Evolutionary conservation across 2,329 filamentous ascomycete species (phyloP).

Genomic region (Cladosporium sp.): DNA sequence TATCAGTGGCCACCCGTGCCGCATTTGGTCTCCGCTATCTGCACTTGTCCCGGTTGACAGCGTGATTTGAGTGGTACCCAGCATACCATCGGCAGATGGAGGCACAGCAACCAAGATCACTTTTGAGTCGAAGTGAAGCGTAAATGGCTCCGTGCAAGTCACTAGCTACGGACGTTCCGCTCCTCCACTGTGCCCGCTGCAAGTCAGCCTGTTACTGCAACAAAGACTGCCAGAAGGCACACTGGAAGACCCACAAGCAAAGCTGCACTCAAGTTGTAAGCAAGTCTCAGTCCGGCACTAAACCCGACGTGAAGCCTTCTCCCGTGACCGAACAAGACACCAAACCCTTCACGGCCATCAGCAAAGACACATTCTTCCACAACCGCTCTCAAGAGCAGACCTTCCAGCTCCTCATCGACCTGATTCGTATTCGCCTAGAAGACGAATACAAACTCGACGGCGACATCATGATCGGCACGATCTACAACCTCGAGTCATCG

Average conservation of each 20-base stretch:
- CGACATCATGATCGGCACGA: constrained; percentile 20
- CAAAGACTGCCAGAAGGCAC: constrained; percentile 36
- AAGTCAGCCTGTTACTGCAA: constrained; percentile 35
- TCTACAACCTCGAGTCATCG: constrained; percentile 17
- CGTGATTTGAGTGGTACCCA: not conserved
- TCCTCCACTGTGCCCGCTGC: constrained; percentile 36
- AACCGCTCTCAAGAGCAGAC: constrained; percentile 23
- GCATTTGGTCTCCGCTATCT: not conserved
- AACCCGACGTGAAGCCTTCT: not conserved
- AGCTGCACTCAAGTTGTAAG: not conserved
- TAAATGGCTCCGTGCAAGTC: not conserved
- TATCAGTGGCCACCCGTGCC: not conserved
- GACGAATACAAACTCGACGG: constrained; percentile 24
- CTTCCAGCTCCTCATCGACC: constrained; percentile 29
- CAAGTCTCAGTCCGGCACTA: not conserved
- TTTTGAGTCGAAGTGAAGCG: not conserved
- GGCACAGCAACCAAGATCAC: not conserved
- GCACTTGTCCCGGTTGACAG: not conserved
- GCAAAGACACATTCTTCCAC: constrained; percentile 26
- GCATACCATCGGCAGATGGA: not conserved
- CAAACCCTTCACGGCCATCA: constrained; percentile 23
- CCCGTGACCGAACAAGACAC: not conserved
- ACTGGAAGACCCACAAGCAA: constrained; percentile 39
- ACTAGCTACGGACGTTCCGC: not conserved
- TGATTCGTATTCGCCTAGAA: constrained; percentile 24